Evolutionary conservation across 2,329 filamentous ascomycete species (phyloP).

Genomic region (Venturia oleaginea): DNA sequence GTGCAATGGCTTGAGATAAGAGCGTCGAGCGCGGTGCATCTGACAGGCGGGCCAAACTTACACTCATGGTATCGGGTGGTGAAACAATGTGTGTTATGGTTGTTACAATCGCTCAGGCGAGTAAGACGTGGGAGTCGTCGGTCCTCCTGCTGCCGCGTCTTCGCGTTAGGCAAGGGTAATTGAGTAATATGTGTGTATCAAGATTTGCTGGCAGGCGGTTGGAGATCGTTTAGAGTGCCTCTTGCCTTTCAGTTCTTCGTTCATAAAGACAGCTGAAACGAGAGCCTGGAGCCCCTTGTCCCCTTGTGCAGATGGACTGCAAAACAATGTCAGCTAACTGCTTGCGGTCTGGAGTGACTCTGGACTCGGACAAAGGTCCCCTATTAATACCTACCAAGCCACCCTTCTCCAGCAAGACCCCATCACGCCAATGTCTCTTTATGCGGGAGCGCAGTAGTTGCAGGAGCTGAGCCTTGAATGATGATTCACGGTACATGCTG

Average conservation of each 20-base stretch:
- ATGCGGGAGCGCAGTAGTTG: not conserved
- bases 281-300: not conserved
- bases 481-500: not conserved
- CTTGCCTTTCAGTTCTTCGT: not conserved
- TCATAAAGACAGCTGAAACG: not conserved
- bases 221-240: not conserved
- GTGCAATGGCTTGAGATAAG: not conserved
- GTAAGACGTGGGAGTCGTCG: not conserved
- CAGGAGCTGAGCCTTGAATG: not conserved
- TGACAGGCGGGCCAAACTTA: not conserved
- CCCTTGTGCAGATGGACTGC: not conserved
- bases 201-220: constrained; percentile 1
- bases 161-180: not conserved
- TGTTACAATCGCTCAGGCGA: not conserved
- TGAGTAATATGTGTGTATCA: not conserved
- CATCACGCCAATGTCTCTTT: not conserved
- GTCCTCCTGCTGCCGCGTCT: not conserved
- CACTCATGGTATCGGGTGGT: constrained; percentile 6
- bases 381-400: not conserved
- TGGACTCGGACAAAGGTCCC: not conserved
- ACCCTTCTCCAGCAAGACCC: not conserved
- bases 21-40: not conserved
- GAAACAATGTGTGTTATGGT: constrained; percentile 9
- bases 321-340: not conserved
- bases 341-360: not conserved